Conservation (phyloP, 371 early-diverging fungal species). For the Apophysomyces elegans region DNA sequence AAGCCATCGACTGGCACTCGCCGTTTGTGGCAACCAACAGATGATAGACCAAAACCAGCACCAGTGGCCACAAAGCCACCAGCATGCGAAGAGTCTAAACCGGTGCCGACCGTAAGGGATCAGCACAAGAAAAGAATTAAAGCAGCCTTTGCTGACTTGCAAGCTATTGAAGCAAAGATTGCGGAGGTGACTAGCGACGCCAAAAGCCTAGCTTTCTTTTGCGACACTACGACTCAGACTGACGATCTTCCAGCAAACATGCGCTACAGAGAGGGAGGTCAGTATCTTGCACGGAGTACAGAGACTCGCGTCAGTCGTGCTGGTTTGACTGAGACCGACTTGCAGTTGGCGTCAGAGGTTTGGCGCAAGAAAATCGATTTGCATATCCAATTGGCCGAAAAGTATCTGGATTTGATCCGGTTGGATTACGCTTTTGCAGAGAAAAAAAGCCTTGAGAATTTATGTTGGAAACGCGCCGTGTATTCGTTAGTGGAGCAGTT, state of each 20-base stretch:
- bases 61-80: slow-evolving; percentile 1
- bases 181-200: slow-evolving; percentile 17
- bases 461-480: slow-evolving; percentile 70
- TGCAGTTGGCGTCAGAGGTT: slow-evolving; percentile 22
- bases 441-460: slow-evolving; percentile 64
- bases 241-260: not conserved
- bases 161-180: slow-evolving; percentile 35
- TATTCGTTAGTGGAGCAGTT: slow-evolving; percentile 66
- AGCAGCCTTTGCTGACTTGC: slow-evolving; percentile 27
- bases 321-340: slow-evolving; percentile 24
- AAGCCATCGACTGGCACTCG: not conserved
- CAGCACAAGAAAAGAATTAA: slow-evolving; percentile 26
- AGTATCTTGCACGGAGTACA: not conserved
- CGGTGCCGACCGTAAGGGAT: slow-evolving; percentile 12
- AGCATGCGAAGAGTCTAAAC: not conserved
- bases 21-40: slow-evolving; percentile 9
- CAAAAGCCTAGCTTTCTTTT: slow-evolving; percentile 18
- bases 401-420: slow-evolving; percentile 54
- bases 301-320: not conserved
- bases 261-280: not conserved
- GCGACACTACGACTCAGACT: not conserved
- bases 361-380: slow-evolving; percentile 46
- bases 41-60: slow-evolving; percentile 15
- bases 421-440: slow-evolving; percentile 57
- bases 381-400: slow-evolving; percentile 46